phyloP scores from a whole-genome alignment of 768 basidiomycete species.

The Kwoniella shandongensis region DNA sequence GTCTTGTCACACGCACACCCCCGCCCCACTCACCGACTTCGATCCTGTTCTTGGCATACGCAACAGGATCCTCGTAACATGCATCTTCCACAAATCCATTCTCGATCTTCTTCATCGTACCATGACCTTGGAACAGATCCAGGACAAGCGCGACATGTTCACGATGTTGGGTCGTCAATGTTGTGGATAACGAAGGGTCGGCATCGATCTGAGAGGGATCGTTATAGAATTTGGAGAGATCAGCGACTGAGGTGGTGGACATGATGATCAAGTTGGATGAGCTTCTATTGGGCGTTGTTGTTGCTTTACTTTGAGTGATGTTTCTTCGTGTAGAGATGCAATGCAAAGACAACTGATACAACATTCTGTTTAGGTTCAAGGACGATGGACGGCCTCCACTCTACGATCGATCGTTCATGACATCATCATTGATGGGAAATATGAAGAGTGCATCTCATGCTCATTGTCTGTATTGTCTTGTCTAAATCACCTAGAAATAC shows the following conservation, averaged over 20 bases:
- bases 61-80: slow-evolving; percentile 50
- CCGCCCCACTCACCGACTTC: slow-evolving; percentile 43
- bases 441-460: too few relatives aligned
- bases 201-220: slow-evolving; percentile 28
- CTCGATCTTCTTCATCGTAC: slow-evolving; percentile 44
- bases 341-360: too few relatives aligned
- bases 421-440: slow-evolving; percentile 10
- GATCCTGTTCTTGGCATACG: slow-evolving; percentile 38
- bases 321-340: not conserved
- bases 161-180: slow-evolving; percentile 33
- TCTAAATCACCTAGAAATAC: too few relatives aligned
- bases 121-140: slow-evolving; percentile 50
- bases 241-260: slow-evolving; percentile 3
- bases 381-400: slow-evolving; percentile 23
- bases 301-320: not conserved
- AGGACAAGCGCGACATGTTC: slow-evolving; percentile 44
- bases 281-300: not conserved
- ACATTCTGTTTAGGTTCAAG: not conserved
- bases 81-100: slow-evolving; percentile 46
- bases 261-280: not conserved
- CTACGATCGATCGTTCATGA: slow-evolving; percentile 18
- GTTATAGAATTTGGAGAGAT: slow-evolving; percentile 23
- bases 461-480: too few relatives aligned
- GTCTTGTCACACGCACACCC: too few relatives aligned
- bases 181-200: slow-evolving; percentile 22